Conservation (phyloP, 2,329 filamentous ascomycete species). For the Diaporthe sp. region DNA sequence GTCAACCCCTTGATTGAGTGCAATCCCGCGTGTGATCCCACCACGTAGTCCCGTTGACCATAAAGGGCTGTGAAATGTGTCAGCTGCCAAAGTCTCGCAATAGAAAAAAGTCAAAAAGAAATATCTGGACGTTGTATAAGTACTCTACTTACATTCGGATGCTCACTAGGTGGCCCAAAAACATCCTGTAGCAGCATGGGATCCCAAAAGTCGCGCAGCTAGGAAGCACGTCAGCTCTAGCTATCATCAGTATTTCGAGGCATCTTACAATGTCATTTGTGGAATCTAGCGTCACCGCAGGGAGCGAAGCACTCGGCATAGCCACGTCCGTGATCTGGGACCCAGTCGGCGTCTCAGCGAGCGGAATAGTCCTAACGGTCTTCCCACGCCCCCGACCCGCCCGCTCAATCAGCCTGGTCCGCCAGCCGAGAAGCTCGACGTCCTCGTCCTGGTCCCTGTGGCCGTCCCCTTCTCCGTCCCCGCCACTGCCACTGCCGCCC, state of each 20-base stretch:
- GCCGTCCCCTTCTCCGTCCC: background rate
- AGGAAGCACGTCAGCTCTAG: background rate
- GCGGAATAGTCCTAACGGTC: slow-evolving; percentile 27
- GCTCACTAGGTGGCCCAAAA: background rate
- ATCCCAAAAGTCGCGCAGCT: slow-evolving; percentile 15
- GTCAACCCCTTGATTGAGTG: background rate
- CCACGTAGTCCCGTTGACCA: slow-evolving; percentile 14
- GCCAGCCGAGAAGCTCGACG: slow-evolving; percentile 26
- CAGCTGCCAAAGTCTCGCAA: background rate
- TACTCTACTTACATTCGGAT: background rate
- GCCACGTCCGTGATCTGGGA: background rate
- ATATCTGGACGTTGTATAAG: background rate
- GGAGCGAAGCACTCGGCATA: background rate
- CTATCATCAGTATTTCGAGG: no score
- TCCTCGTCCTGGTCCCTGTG: slow-evolving; percentile 28
- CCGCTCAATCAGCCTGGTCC: slow-evolving; percentile 35
- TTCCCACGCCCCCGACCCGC: slow-evolving; percentile 17
- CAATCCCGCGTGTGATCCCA: slow-evolving; percentile 5
- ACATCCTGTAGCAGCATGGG: slow-evolving; percentile 17
- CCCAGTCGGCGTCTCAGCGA: background rate
- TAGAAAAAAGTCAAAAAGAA: no score
- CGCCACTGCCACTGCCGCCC: no score
- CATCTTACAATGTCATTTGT: background rate
- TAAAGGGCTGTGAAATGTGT: background rate
- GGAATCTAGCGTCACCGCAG: background rate